Conservation (phyloP, 164 flowering plant genomes). For the Vitis cinerea region DNA sequence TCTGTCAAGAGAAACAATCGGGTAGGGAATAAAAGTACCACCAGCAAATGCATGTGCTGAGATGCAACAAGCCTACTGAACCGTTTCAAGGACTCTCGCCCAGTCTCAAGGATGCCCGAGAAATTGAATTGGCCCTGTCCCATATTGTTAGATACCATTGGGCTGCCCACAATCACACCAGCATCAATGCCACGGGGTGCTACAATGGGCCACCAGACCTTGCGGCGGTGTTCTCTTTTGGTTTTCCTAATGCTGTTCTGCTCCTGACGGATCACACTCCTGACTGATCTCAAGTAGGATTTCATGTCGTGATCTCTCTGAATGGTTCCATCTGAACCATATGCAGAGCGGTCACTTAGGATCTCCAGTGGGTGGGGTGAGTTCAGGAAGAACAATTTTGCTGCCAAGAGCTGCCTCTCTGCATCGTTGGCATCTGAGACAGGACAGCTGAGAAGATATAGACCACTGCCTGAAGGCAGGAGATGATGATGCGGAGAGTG, state of each 20-base stretch:
- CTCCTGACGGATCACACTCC: constrained; percentile 70
- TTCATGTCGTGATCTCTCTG: constrained; percentile 90
- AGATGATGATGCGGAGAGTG: constrained; percentile 86
- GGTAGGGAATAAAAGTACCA: constrained; percentile 68
- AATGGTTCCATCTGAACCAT: constrained; percentile 86
- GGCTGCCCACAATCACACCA: constrained; percentile 28
- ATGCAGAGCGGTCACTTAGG: constrained; percentile 79
- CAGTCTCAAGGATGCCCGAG: constrained; percentile 44
- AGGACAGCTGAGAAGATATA: constrained; percentile 50
- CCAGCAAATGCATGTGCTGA: constrained; percentile 63
- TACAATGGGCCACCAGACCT: constrained; percentile 75
- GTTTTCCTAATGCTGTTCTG: constrained; percentile 59
- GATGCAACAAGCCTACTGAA: constrained; percentile 72
- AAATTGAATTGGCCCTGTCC: constrained; percentile 40
- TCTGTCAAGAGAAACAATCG: constrained; percentile 42
- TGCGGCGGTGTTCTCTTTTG: constrained; percentile 55
- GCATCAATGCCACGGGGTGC: constrained; percentile 25
- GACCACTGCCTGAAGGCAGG: constrained; percentile 93
- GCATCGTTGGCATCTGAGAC: constrained; percentile 31
- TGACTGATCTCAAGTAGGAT: constrained; percentile 69
- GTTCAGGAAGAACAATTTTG: constrained; percentile 64
- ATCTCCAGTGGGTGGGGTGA: constrained; percentile 96
- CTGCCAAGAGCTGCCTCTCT: constrained; percentile 61
- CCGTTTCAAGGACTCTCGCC: constrained; percentile 62
- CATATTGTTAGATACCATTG: constrained; percentile 3